A percentile compares a stretch with the other conserved stretches of the same genome.
These are phyloP conservation scores for Candida broadrunensis DNA, from an alignment of 805 yeast genomes.

Conservation along the genomic window DNA sequence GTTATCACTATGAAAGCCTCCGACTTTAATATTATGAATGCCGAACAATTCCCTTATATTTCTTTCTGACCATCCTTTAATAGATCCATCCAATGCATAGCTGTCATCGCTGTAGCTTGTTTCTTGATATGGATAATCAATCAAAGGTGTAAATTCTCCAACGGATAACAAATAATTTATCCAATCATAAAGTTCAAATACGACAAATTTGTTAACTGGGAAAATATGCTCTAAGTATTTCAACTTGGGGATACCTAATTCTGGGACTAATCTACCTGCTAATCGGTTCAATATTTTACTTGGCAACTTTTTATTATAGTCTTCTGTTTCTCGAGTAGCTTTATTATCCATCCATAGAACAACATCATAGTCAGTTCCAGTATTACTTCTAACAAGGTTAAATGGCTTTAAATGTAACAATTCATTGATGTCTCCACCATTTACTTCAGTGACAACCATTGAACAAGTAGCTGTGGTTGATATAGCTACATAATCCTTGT, in stretches of 20 bases:
- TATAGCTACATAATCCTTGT: slow-evolving; percentile 5
- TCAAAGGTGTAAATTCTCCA: slow-evolving; percentile 11
- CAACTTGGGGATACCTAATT: slow-evolving; percentile 57
- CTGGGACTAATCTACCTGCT: slow-evolving; percentile 51
- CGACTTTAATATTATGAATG: slow-evolving; percentile 21
- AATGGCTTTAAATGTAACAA: slow-evolving; percentile 29
- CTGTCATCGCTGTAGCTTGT: slow-evolving; percentile 3
- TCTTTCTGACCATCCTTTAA: slow-evolving; percentile 48
- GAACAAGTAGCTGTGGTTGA: slow-evolving; percentile 59
- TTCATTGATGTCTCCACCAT: slow-evolving; percentile 5
- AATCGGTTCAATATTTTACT: slow-evolving; percentile 17
- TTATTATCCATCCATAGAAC: slow-evolving; percentile 62
- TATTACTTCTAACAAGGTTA: slow-evolving; percentile 9
- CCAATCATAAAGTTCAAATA: slow-evolving; percentile 56
- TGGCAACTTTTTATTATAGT: slow-evolving; percentile 23
- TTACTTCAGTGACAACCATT: slow-evolving; percentile 41
- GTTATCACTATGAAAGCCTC: slow-evolving; percentile 7
- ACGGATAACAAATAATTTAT: slow-evolving; percentile 24
- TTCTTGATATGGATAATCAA: slow-evolving; percentile 5
- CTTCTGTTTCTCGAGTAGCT: slow-evolving; percentile 28
- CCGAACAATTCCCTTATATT: slow-evolving; percentile 21
- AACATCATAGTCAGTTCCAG: slow-evolving; percentile 32
- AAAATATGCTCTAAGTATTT: slow-evolving; percentile 30
- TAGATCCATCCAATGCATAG: slow-evolving; percentile 53
- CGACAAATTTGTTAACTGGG: slow-evolving; percentile 17